Evolutionary conservation across 228 moss, liverwort and hornwort species (phyloP).

Genomic region (Sphagnum fallax): DNA sequence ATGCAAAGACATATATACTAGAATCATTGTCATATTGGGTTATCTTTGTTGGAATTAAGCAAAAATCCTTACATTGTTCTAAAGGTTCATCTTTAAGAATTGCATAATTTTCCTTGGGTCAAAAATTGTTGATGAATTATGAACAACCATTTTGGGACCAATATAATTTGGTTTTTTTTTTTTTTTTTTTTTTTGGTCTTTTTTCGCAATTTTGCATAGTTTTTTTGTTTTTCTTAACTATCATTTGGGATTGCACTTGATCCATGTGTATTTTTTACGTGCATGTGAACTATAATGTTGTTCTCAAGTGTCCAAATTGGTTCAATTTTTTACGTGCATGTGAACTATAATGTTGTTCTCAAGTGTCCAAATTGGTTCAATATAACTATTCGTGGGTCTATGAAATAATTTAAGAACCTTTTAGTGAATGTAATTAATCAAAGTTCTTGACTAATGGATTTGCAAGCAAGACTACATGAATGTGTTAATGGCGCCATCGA

Average conservation of each 20-base stretch:
- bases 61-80: too few species aligned
- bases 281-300: background rate
- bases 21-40: background rate
- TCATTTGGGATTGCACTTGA: too few species aligned
- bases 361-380: background rate
- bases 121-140: background rate
- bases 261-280: background rate
- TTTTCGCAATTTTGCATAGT: too few species aligned
- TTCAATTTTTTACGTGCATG: background rate
- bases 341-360: background rate
- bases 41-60: background rate
- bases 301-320: background rate
- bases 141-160: too few species aligned
- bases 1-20: background rate
- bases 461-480: slow-evolving; percentile 56
- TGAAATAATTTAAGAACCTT: background rate
- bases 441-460: slow-evolving; percentile 5
- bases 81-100: too few species aligned
- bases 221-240: too few species aligned
- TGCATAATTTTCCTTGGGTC: too few species aligned
- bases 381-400: too few species aligned
- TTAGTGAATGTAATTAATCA: background rate
- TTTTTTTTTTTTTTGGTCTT: too few species aligned
- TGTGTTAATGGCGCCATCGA: slow-evolving; percentile 34
- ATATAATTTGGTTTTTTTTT: too few species aligned